phyloP scores from a whole-genome alignment of 1,139 yeast genomes.

The Magnusiomyces suaveolens region DNA sequence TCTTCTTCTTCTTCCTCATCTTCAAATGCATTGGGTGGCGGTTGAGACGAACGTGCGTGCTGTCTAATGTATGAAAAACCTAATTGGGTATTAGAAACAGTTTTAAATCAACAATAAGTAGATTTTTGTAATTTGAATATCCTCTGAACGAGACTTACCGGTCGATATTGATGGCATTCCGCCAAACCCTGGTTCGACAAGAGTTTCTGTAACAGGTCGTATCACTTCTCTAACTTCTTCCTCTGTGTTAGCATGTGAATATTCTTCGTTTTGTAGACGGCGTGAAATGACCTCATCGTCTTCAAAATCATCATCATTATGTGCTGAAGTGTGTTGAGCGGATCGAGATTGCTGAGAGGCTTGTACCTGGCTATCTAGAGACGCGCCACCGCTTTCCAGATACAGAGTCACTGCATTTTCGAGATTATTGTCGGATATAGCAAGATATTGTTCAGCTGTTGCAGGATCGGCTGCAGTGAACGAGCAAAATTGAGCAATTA shows the following conservation, averaged over 20 bases:
- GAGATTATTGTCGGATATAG: slow-evolving; percentile 66
- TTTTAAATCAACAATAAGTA: too few species aligned
- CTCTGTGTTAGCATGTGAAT: slow-evolving; percentile 16
- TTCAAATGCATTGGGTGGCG: too few species aligned
- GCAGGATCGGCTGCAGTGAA: slow-evolving; percentile 70
- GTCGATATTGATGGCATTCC: slow-evolving; percentile 41
- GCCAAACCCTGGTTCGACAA: slow-evolving; percentile 41
- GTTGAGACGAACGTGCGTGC: too few species aligned
- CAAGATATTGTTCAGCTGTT: slow-evolving; percentile 68
- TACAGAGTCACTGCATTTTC: slow-evolving; percentile 80
- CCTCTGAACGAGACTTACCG: too few species aligned
- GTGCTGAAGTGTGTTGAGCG: background rate
- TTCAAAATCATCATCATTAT: slow-evolving; percentile 21
- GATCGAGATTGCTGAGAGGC: slow-evolving; percentile 10
- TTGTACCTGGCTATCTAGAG: slow-evolving; percentile 30
- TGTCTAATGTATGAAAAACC: too few species aligned
- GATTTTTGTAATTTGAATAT: too few species aligned
- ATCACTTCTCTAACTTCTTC: slow-evolving; percentile 69
- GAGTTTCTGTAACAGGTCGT: slow-evolving; percentile 70
- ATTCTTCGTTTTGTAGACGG: slow-evolving; percentile 54
- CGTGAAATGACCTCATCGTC: slow-evolving; percentile 56
- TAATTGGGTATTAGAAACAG: too few species aligned
- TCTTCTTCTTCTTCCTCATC: too few species aligned
- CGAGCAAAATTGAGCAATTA: slow-evolving; percentile 66
- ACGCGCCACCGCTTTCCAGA: slow-evolving; percentile 61